Base-by-base conservation (phyloP, 2,329 filamentous ascomycete species). In the Rhynchosporium graminicola region DNA sequence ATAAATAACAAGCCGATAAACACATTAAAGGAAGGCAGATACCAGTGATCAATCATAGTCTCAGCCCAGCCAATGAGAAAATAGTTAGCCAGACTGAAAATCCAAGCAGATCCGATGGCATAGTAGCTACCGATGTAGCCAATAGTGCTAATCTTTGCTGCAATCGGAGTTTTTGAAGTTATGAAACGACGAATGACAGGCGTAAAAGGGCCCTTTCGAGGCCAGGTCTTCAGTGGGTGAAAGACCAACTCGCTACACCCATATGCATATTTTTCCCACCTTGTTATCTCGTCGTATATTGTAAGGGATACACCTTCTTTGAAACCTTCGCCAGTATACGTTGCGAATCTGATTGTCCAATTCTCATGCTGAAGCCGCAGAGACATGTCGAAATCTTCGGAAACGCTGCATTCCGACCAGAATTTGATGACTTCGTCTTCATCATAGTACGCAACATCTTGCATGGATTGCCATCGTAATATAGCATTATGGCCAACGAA, bases 251-350 rank as follows among this genome's bases (percentile, higher is more conserved):
- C 90, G 74, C 89, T 91, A 77, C 91, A 93, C 36, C 90, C 90
- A 70, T 92, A 93, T 2, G 90, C 90, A 73, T 92, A 92, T 76
- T 94, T 94, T 73, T 94, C 90, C 90, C 91, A 94, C 59, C 90
- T 87, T 1, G 89, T 87, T 61, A 94, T 81, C 76, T 94, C 90
- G 75, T 93, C 90, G 72, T 94, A 92, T 10, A 94, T 89, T 0
- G 90, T 94, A 60, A 94, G 80, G 0, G 90, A 93, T 57, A 94
- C 90, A 65, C 91, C 90, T 74, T 94, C 90, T 74, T 91, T 88
- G 80, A 92, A 92, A 48, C 87, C 89, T 15, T 88, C 85, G 38
- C 87, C 86, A 2, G 87, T 86, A 82, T 89, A 92, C 26, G 87
- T 85, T 4, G 86, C 88, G 42, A 92, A 80, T 29, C 89, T 87